Base-by-base conservation (phyloP, 1,284 basidiomycete genomes). In the Apiotrichum akiyoshidainum region DNA sequence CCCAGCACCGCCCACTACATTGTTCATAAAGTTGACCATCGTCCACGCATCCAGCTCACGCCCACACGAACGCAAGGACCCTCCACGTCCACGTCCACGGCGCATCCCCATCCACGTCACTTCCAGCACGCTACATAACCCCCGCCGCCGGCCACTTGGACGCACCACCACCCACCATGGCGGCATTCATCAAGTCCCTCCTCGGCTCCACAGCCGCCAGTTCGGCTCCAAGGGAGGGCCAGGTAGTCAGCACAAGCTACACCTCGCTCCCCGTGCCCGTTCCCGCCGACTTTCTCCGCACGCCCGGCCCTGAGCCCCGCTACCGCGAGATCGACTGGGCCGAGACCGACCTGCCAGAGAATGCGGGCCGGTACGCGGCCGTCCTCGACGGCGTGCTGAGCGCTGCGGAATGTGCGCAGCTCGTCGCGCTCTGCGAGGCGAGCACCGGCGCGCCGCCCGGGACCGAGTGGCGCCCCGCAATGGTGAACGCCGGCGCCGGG, bases 381-480 rank as follows among this genome's bases (percentile, higher is more conserved):
- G 47, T 49, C 19, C 47, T 49, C 34, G 47, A 49, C 47, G 34
- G 34, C n/a, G 47, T 49, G 8, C n/a, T 49, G 21, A 37, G 19
- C 9, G 34, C 34, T 9, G n/a, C 34, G 2, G 47, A 49, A n/a
- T 49, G 47, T n/a, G 47, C 47, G 10, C 12, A n/a, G n/a, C 47
- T 49, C n/a, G 2, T 49, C n/a, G n/a, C n/a, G 2, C 35, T 35
- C 34, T 34, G 34, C 5, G 47, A 49, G 17, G 35, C n/a, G 10
- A 49, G 47, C 34, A 34, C 37, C 11, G 31, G 34, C 47, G 5
- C n/a, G 0, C n/a, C 47, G 11, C 4, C 26, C 3, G 26, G 26
- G 26, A 3, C 3, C 3, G 26, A 3, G 3, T 49, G 47, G 47
- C 34, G 47, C 11, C 47, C 47, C 6, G 47, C 47, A 5, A 16